Conservation (phyloP, 176 grass and related monocot genomes). For the Olyra latifolia region DNA sequence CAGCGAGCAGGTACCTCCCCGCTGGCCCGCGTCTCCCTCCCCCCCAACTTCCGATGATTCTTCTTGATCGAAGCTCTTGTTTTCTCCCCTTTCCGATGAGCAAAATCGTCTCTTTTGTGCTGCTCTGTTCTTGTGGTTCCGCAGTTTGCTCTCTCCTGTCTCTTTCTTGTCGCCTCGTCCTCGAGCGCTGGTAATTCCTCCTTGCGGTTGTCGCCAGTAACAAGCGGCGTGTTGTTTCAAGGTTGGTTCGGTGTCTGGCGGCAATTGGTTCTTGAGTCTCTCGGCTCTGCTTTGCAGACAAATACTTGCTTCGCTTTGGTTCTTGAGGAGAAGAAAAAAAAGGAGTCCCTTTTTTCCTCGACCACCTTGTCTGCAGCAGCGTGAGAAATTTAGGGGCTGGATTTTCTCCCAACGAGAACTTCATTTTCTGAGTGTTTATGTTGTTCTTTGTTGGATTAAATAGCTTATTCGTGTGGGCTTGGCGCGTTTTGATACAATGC, state of each 20-base stretch:
- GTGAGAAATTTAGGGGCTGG: not conserved
- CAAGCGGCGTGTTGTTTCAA: slow-evolving; percentile 18
- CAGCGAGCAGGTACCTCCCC: slow-evolving; percentile 64
- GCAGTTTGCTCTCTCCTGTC: not conserved
- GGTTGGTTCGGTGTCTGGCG: not conserved
- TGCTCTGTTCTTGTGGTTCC: not conserved
- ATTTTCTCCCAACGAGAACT: not conserved
- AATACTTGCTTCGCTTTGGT: slow-evolving; percentile 14
- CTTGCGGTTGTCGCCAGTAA: not conserved
- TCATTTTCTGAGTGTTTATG: not conserved
- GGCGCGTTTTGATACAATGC: not conserved
- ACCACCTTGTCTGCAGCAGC: not conserved
- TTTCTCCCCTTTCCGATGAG: not conserved
- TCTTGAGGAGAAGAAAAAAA: not conserved
- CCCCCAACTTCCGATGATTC: not conserved
- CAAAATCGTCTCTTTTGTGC: not conserved
- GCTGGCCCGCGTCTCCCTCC: not conserved
- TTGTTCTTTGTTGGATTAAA: not conserved
- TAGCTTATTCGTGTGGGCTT: not conserved
- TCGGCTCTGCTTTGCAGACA: not conserved
- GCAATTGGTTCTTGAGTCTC: slow-evolving; percentile 20
- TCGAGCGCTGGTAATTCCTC: slow-evolving; percentile 5
- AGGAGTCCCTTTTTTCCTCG: not conserved
- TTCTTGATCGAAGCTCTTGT: slow-evolving; percentile 39
- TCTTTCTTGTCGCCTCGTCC: slow-evolving; percentile 31